Evolutionary conservation across 768 basidiomycete species (phyloP).

Genomic region (Serendipita sp.): DNA sequence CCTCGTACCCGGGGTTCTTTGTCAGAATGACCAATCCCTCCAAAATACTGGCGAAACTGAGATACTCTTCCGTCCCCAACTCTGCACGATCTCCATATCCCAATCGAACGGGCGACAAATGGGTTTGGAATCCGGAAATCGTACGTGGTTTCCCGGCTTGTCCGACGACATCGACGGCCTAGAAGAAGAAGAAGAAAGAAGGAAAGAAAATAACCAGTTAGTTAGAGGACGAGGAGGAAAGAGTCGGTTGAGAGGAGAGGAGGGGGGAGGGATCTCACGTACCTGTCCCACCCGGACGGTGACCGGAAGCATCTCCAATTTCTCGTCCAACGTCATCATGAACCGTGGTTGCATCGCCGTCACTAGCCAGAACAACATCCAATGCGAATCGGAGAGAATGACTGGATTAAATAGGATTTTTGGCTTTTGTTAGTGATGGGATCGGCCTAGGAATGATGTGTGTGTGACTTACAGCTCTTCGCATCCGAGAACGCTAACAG

Average conservation of each 20-base stretch:
- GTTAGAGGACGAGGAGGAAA: not conserved
- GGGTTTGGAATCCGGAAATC: slow-evolving; percentile 96
- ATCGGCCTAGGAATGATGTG: not conserved
- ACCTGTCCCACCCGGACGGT: slow-evolving; percentile 91
- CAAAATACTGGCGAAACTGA: slow-evolving; percentile 75
- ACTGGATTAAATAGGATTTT: slow-evolving; percentile 33
- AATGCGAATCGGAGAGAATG: slow-evolving; percentile 86
- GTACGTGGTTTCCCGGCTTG: slow-evolving; percentile 95
- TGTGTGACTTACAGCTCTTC: slow-evolving; percentile 59
- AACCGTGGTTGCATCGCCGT: slow-evolving; percentile 98
- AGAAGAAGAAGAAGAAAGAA: slow-evolving; percentile 8
- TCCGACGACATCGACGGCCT: slow-evolving; percentile 95
- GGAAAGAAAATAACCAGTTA: not conserved
- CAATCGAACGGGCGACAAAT: slow-evolving; percentile 87
- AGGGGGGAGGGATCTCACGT: slow-evolving; percentile 12
- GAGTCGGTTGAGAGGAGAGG: not conserved
- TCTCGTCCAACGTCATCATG: slow-evolving; percentile 91
- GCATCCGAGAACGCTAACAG: slow-evolving; percentile 87
- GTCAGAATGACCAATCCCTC: slow-evolving; percentile 85
- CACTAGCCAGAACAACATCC: slow-evolving; percentile 95
- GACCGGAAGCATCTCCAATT: slow-evolving; percentile 68
- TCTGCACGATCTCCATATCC: slow-evolving; percentile 91
- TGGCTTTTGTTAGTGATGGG: too few relatives aligned
- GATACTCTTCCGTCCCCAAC: slow-evolving; percentile 90
- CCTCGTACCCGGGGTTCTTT: slow-evolving; percentile 84